Base-by-base conservation (phyloP, 1,284 basidiomycete species). In the Ganoderma sinense region DNA sequence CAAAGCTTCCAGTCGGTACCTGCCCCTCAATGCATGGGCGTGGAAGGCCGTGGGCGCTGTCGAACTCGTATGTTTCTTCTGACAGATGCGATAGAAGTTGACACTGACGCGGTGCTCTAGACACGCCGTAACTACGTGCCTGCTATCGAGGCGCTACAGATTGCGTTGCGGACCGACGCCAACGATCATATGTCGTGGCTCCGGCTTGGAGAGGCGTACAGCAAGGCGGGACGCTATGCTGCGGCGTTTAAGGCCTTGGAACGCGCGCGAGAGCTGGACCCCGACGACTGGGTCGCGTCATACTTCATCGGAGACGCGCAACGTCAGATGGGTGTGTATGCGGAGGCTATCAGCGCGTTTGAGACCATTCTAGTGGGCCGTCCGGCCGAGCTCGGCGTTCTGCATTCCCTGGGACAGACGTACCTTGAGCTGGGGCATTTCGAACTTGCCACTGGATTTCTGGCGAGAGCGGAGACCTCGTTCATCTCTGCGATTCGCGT, bases 11-110 rank as follows among this genome's bases (percentile, higher is more conserved):
- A 84, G 82, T 55, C 84, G 87, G 72, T 90, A 89, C 79, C 86
- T 92, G 41, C 94, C 96, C 0, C 91, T 90, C 55, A 97, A 97
- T 76, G 89, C 93, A 2, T 99, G 98, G 98, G 98, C 98, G 1
- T 99, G 97, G 97, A 99, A 98, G 81, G 97, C 98, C 13, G 84
- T 98, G 36, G 98, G 98, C 1, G 90, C 95, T 1, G 97, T 97
- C 1, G 96, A 98, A 78, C 84, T 98, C 82, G 96, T 96, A 76
- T 82, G 91, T 81, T n/a, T 41, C 18, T 40, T 55, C 48, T 31
- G 14, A 5, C 36, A 0, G 23, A 64, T 48, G 23, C 36, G 55
- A 43, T 61, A 26, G 23, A 13, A 26, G 20, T n/a, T n/a, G 36
- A 23, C 23, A 39, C 59, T 61, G 14, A 61, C 36, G 23, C 7